A percentile compares a stretch with the other conserved stretches of the same genome.
Conservation (phyloP, 495 filamentous ascomycete genomes). For the Annulohypoxylon stygium region DNA sequence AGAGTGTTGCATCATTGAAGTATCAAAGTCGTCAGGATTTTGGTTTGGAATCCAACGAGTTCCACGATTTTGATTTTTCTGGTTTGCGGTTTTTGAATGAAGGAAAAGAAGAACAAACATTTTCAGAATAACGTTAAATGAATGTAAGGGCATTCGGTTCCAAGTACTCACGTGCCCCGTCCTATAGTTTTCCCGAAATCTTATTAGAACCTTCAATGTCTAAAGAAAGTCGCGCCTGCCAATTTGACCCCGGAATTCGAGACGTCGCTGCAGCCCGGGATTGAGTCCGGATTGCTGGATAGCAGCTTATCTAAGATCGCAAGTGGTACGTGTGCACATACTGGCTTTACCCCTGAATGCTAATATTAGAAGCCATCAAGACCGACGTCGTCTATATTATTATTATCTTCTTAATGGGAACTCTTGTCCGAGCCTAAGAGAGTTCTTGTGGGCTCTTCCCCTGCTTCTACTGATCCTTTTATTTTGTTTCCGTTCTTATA, state of each 20-base stretch:
- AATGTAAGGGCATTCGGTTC: not conserved
- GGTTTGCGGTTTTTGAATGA: not conserved
- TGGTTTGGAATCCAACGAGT: conserved; percentile 35
- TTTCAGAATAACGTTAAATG: not conserved
- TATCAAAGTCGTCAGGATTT: conserved; percentile 40
- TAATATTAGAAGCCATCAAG: conserved; percentile 8
- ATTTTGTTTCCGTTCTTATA: not conserved
- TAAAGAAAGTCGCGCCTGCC: not conserved
- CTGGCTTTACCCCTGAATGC: not conserved
- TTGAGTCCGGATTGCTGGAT: not conserved
- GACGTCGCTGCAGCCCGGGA: not conserved
- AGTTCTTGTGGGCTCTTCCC: not conserved
- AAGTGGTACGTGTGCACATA: not conserved
- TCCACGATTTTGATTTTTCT: conserved; percentile 17
- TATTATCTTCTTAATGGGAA: not conserved
- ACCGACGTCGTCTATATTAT: not conserved
- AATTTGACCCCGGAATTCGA: not conserved
- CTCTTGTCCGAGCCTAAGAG: not conserved
- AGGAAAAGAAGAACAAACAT: not conserved
- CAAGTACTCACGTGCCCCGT: conserved; percentile 1
- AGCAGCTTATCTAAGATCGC: not conserved
- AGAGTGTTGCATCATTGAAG: conserved; percentile 39
- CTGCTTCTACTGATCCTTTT: not conserved
- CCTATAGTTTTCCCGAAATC: conserved; percentile 6
- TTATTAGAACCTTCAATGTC: not conserved